Percentiles rank a stretch among this genome's conserved stretches.
phyloP scores from a whole-genome alignment of 177 flowering plant species.

The Vitis hybrid region DNA sequence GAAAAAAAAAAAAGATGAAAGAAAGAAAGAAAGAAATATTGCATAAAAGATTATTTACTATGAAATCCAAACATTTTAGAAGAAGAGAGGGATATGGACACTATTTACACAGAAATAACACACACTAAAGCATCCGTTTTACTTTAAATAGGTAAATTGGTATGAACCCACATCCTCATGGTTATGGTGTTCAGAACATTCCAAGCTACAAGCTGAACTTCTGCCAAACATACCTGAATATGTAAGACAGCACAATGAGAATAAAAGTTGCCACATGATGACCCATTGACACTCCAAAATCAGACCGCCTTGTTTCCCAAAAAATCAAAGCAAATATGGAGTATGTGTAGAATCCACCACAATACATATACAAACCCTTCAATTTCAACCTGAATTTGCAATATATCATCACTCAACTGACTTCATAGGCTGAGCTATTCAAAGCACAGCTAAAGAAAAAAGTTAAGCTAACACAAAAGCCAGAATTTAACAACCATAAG shows the following conservation, averaged over 20 bases:
- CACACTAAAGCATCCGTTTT: neutral
- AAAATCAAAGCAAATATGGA: slow-evolving; percentile 90
- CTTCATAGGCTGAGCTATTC: neutral
- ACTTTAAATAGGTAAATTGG: neutral
- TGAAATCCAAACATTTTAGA: neutral
- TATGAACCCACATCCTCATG: neutral
- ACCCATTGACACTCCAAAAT: slow-evolving; percentile 87
- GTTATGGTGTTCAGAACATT: neutral
- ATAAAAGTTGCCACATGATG: slow-evolving; percentile 79
- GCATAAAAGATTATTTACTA: neutral
- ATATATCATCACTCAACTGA: neutral
- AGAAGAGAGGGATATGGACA: neutral
- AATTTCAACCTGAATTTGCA: slow-evolving; percentile 63
- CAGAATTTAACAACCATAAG: neutral
- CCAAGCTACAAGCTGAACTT: slow-evolving; percentile 1
- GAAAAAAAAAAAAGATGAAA: neutral
- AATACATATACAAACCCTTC: slow-evolving; percentile 75
- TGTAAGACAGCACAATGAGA: slow-evolving; percentile 77
- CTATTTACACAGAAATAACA: neutral
- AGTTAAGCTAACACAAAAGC: neutral
- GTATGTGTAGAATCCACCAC: slow-evolving; percentile 88
- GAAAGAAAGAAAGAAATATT: neutral
- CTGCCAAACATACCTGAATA: slow-evolving; percentile 53
- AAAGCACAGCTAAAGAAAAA: neutral
- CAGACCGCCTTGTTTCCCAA: slow-evolving; percentile 95